Evolutionary conservation across 225 moss, liverwort and hornwort genomes (phyloP).

Genomic region (Antitrichia curtipendula): DNA sequence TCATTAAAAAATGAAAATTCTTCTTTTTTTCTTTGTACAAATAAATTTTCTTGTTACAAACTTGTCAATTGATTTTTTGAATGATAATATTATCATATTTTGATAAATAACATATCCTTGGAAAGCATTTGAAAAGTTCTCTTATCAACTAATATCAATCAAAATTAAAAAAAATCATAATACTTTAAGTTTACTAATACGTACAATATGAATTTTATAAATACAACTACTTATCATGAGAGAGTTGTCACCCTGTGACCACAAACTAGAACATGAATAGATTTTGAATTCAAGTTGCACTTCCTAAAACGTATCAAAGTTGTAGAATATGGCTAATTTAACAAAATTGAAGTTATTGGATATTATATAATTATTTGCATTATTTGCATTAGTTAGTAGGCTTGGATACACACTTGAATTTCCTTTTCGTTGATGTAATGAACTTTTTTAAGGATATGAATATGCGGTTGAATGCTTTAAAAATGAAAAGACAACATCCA

Average conservation of each 20-base stretch:
- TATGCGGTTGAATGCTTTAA: not conserved
- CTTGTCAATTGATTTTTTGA: too few relatives aligned
- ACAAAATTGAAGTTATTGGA: fast-evolving
- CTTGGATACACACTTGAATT: fast-evolving
- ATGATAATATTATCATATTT: not conserved
- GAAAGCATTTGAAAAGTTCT: not conserved
- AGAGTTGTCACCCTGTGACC: fast-evolving
- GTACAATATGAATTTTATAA: not conserved
- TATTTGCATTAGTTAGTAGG: not conserved
- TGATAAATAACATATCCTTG: fast-evolving
- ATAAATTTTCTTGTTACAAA: too few relatives aligned
- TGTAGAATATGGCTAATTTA: not conserved
- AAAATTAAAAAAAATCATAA: not conserved
- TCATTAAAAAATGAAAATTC: too few relatives aligned
- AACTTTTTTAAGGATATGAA: too few relatives aligned
- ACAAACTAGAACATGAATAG: not conserved
- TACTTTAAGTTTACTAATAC: not conserved
- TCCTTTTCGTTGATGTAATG: too few relatives aligned
- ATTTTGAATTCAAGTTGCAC: fast-evolving
- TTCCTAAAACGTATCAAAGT: fast-evolving
- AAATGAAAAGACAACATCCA: not conserved
- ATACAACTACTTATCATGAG: not conserved
- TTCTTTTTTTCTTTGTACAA: too few relatives aligned
- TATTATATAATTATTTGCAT: not conserved
- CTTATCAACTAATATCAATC: not conserved